Conservation (phyloP, 805 yeast species). For the Isabelozyma rhagii region DNA sequence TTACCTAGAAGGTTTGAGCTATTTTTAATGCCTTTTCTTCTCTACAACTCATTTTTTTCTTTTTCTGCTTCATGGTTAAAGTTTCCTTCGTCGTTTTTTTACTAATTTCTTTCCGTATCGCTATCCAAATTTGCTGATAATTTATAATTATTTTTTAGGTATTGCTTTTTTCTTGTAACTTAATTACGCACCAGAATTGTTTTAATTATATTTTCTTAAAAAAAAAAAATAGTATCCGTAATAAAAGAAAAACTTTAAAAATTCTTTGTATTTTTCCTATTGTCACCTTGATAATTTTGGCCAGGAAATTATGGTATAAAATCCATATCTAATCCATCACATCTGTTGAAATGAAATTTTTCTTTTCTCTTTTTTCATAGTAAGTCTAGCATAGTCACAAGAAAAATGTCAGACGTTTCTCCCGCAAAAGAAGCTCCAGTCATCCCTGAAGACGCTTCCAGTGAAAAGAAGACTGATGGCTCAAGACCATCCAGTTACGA, state of each 20-base stretch:
- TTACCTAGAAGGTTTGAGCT: background rate
- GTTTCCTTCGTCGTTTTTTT: background rate
- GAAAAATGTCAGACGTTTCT: background rate
- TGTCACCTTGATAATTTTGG: background rate
- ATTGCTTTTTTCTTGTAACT: background rate
- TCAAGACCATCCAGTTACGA: background rate
- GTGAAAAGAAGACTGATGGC: constrained; percentile 21
- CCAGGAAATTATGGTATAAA: background rate
- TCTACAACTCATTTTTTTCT: background rate
- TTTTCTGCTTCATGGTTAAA: background rate
- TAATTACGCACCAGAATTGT: background rate
- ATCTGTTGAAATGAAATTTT: background rate
- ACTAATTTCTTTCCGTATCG: background rate
- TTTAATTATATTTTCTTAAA: no score
- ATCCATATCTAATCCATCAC: background rate
- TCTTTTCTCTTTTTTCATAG: no score
- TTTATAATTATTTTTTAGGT: no score
- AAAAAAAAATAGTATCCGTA: background rate
- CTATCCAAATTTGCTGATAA: background rate
- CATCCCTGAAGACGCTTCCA: constrained; percentile 19
- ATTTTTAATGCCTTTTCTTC: background rate
- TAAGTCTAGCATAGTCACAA: background rate
- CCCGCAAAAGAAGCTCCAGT: constrained; percentile 3
- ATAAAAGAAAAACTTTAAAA: no score
- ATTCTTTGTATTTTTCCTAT: background rate